Evolutionary conservation across 2,329 filamentous ascomycete species (phyloP).

Genomic region (Grosmannia clavigera): DNA sequence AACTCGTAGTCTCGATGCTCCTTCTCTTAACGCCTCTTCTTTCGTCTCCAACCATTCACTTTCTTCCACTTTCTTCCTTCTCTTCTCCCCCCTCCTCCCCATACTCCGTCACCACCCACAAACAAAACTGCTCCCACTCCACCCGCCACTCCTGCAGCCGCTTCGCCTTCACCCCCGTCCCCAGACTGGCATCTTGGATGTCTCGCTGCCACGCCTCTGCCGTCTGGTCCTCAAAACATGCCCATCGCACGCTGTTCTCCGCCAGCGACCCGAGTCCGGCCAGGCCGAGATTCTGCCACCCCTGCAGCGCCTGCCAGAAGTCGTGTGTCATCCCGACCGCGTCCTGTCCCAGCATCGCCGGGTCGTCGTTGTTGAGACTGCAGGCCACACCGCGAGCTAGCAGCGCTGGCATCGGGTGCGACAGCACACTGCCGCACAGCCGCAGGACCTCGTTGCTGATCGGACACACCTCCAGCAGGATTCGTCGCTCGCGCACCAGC

Average conservation of each 20-base stretch:
- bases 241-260: conserved; percentile 87
- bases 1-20: too few species aligned
- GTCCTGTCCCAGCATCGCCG: conserved; percentile 75
- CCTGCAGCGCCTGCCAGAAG: conserved; percentile 88
- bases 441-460: conserved; percentile 64
- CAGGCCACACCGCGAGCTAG: conserved; percentile 75
- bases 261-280: conserved; percentile 77
- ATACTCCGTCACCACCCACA: conserved; percentile 78
- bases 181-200: conserved; percentile 62
- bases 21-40: too few species aligned
- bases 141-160: conserved; percentile 66
- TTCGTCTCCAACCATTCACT: neutral
- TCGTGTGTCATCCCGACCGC: conserved; percentile 77
- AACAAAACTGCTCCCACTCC: conserved; percentile 81
- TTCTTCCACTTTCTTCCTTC: neutral
- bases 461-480: conserved; percentile 81
- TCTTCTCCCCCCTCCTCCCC: conserved; percentile 45
- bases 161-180: conserved; percentile 56
- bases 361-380: conserved; percentile 81
- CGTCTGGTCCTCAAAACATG: conserved; percentile 71
- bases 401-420: conserved; percentile 62
- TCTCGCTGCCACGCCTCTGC: conserved; percentile 58
- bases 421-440: conserved; percentile 14
- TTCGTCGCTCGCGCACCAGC: conserved; percentile 77
- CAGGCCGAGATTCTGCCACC: conserved; percentile 81